Percentiles rank a stretch among this genome's conserved stretches.
These are phyloP conservation scores for Sclerotinia subarctica DNA, from an alignment of 2,329 filamentous ascomycete species.

Conservation along the genomic window DNA sequence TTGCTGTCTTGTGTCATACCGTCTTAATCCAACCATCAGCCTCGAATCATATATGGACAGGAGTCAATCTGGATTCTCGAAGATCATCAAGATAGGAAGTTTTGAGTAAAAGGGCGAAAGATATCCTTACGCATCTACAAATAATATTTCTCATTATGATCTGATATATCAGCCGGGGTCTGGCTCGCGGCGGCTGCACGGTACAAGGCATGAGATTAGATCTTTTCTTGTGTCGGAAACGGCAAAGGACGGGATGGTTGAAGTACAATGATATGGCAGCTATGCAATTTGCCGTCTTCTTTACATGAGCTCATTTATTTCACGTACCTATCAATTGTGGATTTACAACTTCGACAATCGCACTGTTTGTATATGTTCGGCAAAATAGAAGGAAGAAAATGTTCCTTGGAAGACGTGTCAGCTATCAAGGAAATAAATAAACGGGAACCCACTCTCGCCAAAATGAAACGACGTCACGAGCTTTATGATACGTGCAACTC, in stretches of 20 bases:
- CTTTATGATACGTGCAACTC: not conserved
- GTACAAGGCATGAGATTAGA: conserved; percentile 1
- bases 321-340: not conserved
- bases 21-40: not conserved
- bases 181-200: not conserved
- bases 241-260: conserved; percentile 4
- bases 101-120: not conserved
- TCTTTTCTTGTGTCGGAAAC: conserved; percentile 3
- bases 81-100: not conserved
- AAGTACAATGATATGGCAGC: not conserved
- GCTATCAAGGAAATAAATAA: conserved; percentile 2
- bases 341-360: not conserved
- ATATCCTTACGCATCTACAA: not conserved
- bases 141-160: not conserved
- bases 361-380: not conserved
- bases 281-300: conserved; percentile 11
- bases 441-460: conserved; percentile 12
- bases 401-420: not conserved
- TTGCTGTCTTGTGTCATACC: too few species aligned
- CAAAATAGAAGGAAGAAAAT: not conserved
- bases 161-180: not conserved
- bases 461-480: conserved; percentile 15
- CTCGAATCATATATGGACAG: not conserved
- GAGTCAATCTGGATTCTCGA: not conserved
- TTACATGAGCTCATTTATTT: not conserved